Base-by-base conservation (phyloP, 257 asterid genomes). In the Dorcoceras hygrometricum region DNA sequence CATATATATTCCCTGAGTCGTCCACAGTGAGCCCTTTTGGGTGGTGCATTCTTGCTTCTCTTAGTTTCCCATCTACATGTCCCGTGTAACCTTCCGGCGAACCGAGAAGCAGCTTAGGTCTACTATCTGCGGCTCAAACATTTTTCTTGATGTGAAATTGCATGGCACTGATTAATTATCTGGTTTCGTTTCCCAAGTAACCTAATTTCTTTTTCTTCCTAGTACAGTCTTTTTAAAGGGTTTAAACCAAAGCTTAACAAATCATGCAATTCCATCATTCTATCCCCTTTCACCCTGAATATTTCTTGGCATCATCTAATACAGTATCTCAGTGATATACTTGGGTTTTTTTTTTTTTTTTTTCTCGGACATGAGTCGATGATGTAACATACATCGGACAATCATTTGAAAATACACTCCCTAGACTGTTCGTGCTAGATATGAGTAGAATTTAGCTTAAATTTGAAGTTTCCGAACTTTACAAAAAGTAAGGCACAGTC, bases 61-160 rank as follows among this genome's bases (percentile, higher is more conserved):
- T 83, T 74, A 84, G 83, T 87, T 71, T 90, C 69, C 97, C 99
- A 48, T 94, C 99, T 14, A 94, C 87, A 71, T 94, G 99, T 0
- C 99, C 97, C 0, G 87, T 70, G 79, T 90, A 77, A 65, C 99
- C 99, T 77, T 88, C 96, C 0, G 95, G 80, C 16, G 99, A 94
- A 75, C 99, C 99, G 8, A 87, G 84, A 22, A 90, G 78, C 86
- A 93, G 63, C 86, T 83, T 90, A 29, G 99, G 97, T 22, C 96
- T 78, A 70, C 99, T 90, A 81, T 93, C 99, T 93, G 90, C 68
- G 27, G 63, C 55, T 36, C 72, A 61, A 34, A 1, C 68, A 60
- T 67, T 57, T 39, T 39, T 39, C 50, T 39, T 2, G 50, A 39
- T 39, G 50, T 39, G n/a, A 39, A 39, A 39, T 39, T 11, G 12